These are phyloP conservation scores for Linnemannia exigua DNA, from an alignment of 192 early-diverging fungal genomes.

Conservation along the genomic window DNA sequence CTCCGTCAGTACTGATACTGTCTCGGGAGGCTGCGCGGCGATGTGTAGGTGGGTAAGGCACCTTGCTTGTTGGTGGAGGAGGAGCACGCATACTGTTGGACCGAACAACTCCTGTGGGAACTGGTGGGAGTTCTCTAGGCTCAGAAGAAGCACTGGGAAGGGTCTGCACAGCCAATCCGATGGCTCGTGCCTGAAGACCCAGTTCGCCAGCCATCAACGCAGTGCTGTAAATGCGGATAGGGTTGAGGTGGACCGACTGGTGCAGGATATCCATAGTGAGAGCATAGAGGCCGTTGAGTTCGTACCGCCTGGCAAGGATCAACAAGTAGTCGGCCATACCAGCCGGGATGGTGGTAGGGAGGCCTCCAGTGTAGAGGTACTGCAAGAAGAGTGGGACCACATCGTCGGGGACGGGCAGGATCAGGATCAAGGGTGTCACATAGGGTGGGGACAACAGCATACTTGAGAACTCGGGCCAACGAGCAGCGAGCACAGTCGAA, in stretches of 20 bases:
- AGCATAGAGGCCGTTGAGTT: slow-evolving; percentile 21
- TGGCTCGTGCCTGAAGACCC: slow-evolving; percentile 15
- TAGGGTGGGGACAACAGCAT: slow-evolving; percentile 23
- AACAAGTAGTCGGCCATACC: slow-evolving; percentile 24
- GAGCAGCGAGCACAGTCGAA: slow-evolving; percentile 20
- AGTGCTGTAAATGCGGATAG: slow-evolving; percentile 16
- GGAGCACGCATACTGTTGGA: not conserved
- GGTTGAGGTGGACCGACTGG: slow-evolving; percentile 1
- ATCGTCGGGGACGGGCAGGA: slow-evolving; percentile 16
- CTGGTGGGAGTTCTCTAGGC: not conserved
- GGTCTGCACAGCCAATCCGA: not conserved
- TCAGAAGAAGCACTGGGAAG: too few relatives aligned
- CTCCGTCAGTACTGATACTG: slow-evolving; percentile 21
- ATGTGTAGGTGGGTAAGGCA: not conserved
- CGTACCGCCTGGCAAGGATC: slow-evolving; percentile 21
- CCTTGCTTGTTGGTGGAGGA: not conserved
- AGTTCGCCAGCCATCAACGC: slow-evolving; percentile 26
- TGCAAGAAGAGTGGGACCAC: slow-evolving; percentile 22
- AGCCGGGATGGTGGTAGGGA: slow-evolving; percentile 1
- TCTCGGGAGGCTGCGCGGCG: not conserved
- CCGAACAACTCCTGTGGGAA: not conserved
- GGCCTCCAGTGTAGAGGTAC: slow-evolving; percentile 21
- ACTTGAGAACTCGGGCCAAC: slow-evolving; percentile 27
- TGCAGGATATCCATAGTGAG: slow-evolving; percentile 27
- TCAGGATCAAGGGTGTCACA: slow-evolving; percentile 26